phyloP scores from a whole-genome alignment of 345 rosid species.

The Linum lewisii region DNA sequence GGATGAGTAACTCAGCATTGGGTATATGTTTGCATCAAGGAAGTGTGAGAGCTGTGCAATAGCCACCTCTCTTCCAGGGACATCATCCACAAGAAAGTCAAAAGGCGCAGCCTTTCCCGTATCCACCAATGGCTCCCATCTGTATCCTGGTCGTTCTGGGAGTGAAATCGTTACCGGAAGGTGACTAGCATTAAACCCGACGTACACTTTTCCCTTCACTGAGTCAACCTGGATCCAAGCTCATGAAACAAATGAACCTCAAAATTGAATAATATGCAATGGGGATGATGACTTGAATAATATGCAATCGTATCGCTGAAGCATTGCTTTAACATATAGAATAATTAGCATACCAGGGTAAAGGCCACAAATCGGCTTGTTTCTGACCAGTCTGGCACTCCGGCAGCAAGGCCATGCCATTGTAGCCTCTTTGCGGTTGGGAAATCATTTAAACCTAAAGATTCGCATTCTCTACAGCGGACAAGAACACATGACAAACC shows the following conservation, averaged over 20 bases:
- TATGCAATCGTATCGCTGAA: too few relatives aligned
- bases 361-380: constrained; percentile 87
- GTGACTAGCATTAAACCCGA: constrained; percentile 76
- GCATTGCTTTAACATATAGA: neutral
- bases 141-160: constrained; percentile 67
- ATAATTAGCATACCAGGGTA: constrained; percentile 46
- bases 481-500: neutral
- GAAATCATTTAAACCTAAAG: constrained; percentile 72
- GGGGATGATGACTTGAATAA: neutral
- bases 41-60: constrained; percentile 58
- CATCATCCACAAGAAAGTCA: constrained; percentile 58
- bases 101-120: constrained; percentile 73
- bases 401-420: constrained; percentile 84
- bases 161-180: constrained; percentile 48
- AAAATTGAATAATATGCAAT: too few relatives aligned
- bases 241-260: too few relatives aligned
- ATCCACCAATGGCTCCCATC: constrained; percentile 89
- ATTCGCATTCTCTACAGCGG: constrained; percentile 70
- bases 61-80: constrained; percentile 52
- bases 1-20: constrained; percentile 85
- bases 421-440: constrained; percentile 87
- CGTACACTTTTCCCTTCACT: constrained; percentile 67
- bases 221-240: constrained; percentile 48
- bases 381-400: constrained; percentile 80
- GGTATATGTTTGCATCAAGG: constrained; percentile 72